Conservation (phyloP, 495 filamentous ascomycete genomes). For the Neurospora sp. region DNA sequence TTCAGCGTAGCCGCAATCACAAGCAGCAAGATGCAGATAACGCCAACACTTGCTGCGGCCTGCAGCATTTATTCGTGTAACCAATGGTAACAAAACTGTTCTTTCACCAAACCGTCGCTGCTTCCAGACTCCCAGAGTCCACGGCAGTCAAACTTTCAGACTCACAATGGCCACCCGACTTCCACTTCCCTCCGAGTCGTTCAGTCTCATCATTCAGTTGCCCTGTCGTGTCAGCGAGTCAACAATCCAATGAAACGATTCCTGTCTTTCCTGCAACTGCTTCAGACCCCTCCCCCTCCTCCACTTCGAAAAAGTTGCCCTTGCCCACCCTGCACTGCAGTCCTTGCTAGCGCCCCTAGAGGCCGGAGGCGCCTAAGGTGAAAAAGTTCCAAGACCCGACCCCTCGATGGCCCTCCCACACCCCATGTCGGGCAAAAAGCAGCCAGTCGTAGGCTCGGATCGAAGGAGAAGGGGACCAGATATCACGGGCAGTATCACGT, state of each 20-base stretch:
- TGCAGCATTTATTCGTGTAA: not conserved
- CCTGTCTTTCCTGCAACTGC: not conserved
- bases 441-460: not conserved
- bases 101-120: not conserved
- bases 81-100: not conserved
- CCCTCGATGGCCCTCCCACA: not conserved
- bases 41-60: not conserved
- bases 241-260: not conserved
- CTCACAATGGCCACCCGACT: not conserved
- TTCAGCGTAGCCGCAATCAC: not conserved
- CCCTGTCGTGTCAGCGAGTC: not conserved
- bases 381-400: not conserved
- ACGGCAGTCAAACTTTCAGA: not conserved
- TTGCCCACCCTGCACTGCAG: not conserved
- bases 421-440: not conserved
- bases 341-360: not conserved
- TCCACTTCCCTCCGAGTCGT: not conserved
- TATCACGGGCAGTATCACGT: not conserved
- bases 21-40: not conserved
- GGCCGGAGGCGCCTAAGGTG: not conserved
- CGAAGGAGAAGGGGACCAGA: not conserved
- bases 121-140: not conserved
- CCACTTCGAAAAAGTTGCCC: not conserved
- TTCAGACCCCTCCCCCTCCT: not conserved
- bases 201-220: not conserved